Evolutionary conservation across 768 basidiomycete genomes (phyloP).

Genomic region (Hemileccinum rubropunctum): DNA sequence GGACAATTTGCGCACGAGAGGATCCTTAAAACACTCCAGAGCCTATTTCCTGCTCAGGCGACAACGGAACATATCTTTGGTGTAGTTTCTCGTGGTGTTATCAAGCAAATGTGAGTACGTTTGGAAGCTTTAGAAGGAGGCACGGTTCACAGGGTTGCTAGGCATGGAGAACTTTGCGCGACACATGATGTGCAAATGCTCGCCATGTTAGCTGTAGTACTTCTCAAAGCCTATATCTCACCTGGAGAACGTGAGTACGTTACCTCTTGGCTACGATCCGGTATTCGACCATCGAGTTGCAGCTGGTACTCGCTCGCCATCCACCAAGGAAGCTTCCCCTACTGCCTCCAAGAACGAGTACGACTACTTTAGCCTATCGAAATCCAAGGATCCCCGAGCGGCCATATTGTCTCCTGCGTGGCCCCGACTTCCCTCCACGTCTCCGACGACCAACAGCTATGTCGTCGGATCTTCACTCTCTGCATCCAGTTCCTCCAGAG

Average conservation of each 20-base stretch:
- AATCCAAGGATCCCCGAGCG: conserved; percentile 36
- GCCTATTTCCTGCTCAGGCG: conserved; percentile 41
- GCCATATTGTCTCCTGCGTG: conserved; percentile 49
- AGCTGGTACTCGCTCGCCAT: conserved; percentile 13
- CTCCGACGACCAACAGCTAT: conserved; percentile 40
- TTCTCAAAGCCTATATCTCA: conserved; percentile 46
- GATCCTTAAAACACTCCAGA: conserved; percentile 54
- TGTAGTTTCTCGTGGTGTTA: conserved; percentile 34
- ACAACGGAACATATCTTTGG: conserved; percentile 24
- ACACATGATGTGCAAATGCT: conserved; percentile 78
- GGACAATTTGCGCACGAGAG: conserved; percentile 71
- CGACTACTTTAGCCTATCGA: conserved; percentile 59
- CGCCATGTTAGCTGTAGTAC: conserved; percentile 69
- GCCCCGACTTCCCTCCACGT: conserved; percentile 46
- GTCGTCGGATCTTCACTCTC: conserved; percentile 40
- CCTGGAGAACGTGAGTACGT: conserved; percentile 13
- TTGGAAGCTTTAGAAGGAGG: neutral
- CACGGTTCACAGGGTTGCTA: conserved; percentile 18
- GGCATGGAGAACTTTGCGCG: conserved; percentile 41
- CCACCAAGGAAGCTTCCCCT: conserved; percentile 17
- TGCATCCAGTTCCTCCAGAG: conserved; percentile 63
- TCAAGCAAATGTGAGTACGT: conserved; percentile 48
- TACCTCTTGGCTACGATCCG: neutral
- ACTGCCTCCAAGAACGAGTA: conserved; percentile 28
- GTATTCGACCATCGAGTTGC: neutral